Evolutionary conservation across 2,329 filamentous ascomycete species (phyloP).

Genomic region (Apiospora arundinis): DNA sequence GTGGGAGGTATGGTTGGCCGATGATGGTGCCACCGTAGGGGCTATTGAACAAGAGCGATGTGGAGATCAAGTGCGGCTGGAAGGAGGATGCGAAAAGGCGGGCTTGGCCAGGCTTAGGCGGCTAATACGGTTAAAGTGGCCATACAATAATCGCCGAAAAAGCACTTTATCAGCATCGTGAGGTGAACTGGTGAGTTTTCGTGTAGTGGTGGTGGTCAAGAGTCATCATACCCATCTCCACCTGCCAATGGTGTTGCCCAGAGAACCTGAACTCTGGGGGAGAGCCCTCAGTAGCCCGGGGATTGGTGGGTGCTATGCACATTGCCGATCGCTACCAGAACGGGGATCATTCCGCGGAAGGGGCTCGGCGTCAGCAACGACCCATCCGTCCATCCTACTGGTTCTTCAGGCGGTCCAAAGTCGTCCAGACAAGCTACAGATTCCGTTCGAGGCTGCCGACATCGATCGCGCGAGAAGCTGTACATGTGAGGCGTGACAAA

Average conservation of each 20-base stretch:
- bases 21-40: neutral
- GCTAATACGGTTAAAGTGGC: conserved; percentile 21
- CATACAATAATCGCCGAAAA: conserved; percentile 6
- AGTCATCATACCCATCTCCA: neutral
- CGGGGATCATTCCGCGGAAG: conserved; percentile 6
- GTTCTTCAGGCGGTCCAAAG: neutral
- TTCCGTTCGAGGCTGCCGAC: conserved; percentile 1
- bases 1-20: conserved; percentile 14
- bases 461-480: neutral
- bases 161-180: conserved; percentile 8
- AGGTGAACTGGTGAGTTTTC: neutral
- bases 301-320: conserved; percentile 7
- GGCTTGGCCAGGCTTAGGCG: conserved; percentile 10
- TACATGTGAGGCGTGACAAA: neutral
- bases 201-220: neutral
- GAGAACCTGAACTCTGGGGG: neutral
- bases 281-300: neutral
- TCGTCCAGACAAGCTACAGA: neutral
- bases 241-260: too few relatives aligned
- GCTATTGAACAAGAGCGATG: neutral
- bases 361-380: neutral
- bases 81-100: neutral
- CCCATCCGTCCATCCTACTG: neutral
- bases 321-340: conserved; percentile 5
- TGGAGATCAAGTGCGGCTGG: conserved; percentile 7